A percentile compares a stretch with the other conserved stretches of the same genome.
These are phyloP conservation scores for Beauveria caledonica DNA, from an alignment of 2,329 filamentous ascomycete genomes.

Conservation along the genomic window DNA sequence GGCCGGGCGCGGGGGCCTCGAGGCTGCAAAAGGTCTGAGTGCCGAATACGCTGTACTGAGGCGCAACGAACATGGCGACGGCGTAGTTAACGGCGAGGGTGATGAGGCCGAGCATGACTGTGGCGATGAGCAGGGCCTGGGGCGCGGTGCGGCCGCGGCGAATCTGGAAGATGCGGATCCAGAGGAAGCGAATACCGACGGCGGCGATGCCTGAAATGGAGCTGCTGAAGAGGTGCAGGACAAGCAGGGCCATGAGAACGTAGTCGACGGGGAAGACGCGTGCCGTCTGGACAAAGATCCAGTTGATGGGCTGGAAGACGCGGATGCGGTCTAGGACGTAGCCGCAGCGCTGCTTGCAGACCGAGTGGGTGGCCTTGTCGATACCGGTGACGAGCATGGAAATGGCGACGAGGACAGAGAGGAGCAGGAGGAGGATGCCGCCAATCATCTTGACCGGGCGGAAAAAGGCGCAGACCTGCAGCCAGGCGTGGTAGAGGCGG, in stretches of 20 bases:
- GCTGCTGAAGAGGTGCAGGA: slow-evolving; percentile 81
- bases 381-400: slow-evolving; percentile 94
- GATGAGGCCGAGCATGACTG: slow-evolving; percentile 82
- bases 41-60: slow-evolving; percentile 90
- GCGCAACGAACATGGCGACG: slow-evolving; percentile 86
- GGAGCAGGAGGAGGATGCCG: slow-evolving; percentile 66
- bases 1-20: slow-evolving; percentile 50
- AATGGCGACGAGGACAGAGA: slow-evolving; percentile 70
- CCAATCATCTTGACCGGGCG: slow-evolving; percentile 82
- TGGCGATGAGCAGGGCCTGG: slow-evolving; percentile 84
- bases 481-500: slow-evolving; percentile 66
- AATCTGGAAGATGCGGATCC: slow-evolving; percentile 89
- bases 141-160: slow-evolving; percentile 82
- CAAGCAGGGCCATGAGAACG: slow-evolving; percentile 73
- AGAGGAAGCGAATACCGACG: slow-evolving; percentile 91
- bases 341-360: slow-evolving; percentile 84
- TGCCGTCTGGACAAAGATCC: slow-evolving; percentile 66
- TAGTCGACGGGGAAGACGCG: slow-evolving; percentile 89
- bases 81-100: slow-evolving; percentile 89
- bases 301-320: slow-evolving; percentile 93
- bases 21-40: slow-evolving; percentile 90
- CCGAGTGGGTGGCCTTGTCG: slow-evolving; percentile 92
- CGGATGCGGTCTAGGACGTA: slow-evolving; percentile 84
- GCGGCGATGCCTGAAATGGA: slow-evolving; percentile 79
- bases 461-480: slow-evolving; percentile 73